Conservation (phyloP, 495 filamentous ascomycete genomes). For the Lasiosphaeria ovina region DNA sequence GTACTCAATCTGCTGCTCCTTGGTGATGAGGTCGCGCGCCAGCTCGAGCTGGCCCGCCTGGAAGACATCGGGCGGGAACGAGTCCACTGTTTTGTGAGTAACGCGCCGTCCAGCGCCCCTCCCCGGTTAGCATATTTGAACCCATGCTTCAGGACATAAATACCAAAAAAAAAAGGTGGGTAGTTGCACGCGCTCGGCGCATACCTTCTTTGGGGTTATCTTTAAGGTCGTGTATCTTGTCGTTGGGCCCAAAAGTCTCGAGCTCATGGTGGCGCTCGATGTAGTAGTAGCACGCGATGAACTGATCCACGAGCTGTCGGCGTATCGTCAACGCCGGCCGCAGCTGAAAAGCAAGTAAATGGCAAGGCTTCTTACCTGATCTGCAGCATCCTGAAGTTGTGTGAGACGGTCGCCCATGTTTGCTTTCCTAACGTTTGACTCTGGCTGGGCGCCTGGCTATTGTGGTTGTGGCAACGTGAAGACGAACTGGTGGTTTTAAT, state of each 20-base stretch:
- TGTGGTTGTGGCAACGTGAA: background rate
- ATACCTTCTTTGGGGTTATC: slow-evolving; percentile 29
- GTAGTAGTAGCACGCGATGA: slow-evolving; percentile 83
- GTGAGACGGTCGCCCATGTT: slow-evolving; percentile 88
- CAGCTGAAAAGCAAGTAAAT: background rate
- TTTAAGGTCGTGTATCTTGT: slow-evolving; percentile 58
- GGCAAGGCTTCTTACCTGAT: slow-evolving; percentile 38
- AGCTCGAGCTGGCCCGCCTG: slow-evolving; percentile 72
- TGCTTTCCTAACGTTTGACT: background rate
- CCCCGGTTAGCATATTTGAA: too few relatives aligned
- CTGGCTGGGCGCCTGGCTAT: background rate
- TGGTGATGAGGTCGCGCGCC: slow-evolving; percentile 79
- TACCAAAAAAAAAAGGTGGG: too few relatives aligned
- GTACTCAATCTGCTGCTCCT: slow-evolving; percentile 92
- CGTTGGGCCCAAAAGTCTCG: slow-evolving; percentile 58
- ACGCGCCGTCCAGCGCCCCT: too few relatives aligned
- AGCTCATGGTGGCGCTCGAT: slow-evolving; percentile 79
- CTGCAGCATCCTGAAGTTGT: slow-evolving; percentile 91
- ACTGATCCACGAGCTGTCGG: slow-evolving; percentile 77
- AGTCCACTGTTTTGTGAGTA: slow-evolving; percentile 43
- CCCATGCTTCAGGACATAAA: too few relatives aligned
- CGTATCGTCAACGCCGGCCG: slow-evolving; percentile 1
- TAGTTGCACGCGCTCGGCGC: too few relatives aligned
- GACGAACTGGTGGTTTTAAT: background rate
- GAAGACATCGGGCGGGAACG: slow-evolving; percentile 66